phyloP scores from a whole-genome alignment of 495 filamentous ascomycete genomes.

The Podospora pseudopauciseta region DNA sequence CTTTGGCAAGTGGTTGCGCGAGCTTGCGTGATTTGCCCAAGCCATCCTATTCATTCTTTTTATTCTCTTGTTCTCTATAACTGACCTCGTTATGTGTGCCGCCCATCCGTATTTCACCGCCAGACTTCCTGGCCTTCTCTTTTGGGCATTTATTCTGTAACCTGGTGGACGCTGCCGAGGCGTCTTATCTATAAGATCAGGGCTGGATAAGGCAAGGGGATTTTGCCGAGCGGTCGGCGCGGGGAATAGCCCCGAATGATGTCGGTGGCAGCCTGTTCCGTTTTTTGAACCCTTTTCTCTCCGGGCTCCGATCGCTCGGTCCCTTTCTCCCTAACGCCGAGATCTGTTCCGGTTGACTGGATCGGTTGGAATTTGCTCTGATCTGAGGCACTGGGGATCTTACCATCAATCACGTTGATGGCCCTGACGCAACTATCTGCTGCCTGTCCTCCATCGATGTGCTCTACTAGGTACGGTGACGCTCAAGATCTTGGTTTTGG shows the following conservation, averaged over 20 bases:
- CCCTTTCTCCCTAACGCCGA: slow-evolving; percentile 6
- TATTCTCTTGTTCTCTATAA: no score
- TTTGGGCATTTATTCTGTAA: not conserved
- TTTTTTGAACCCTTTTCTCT: not conserved
- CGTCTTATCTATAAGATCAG: not conserved
- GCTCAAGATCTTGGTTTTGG: not conserved
- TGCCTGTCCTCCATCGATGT: not conserved
- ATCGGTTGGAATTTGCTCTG: not conserved
- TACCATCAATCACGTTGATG: not conserved
- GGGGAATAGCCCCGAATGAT: not conserved
- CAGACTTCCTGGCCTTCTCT: not conserved
- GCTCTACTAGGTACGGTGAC: not conserved
- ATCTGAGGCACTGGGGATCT: not conserved
- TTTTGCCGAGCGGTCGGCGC: not conserved
- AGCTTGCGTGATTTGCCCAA: slow-evolving; percentile 21
- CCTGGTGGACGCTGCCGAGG: not conserved
- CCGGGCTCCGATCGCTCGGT: slow-evolving; percentile 5
- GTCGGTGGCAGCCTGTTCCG: not conserved
- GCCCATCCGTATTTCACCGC: not conserved
- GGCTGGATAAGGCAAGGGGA: not conserved
- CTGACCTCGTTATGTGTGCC: not conserved
- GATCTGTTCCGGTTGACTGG: slow-evolving; percentile 1
- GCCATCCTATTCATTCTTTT: not conserved
- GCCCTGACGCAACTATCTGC: not conserved
- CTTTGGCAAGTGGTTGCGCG: slow-evolving; percentile 12